A percentile compares a stretch with the other conserved stretches of the same genome.
These are phyloP conservation scores for Euphorbia peplus DNA, from an alignment of 345 rosid species.

Conservation along the genomic window DNA sequence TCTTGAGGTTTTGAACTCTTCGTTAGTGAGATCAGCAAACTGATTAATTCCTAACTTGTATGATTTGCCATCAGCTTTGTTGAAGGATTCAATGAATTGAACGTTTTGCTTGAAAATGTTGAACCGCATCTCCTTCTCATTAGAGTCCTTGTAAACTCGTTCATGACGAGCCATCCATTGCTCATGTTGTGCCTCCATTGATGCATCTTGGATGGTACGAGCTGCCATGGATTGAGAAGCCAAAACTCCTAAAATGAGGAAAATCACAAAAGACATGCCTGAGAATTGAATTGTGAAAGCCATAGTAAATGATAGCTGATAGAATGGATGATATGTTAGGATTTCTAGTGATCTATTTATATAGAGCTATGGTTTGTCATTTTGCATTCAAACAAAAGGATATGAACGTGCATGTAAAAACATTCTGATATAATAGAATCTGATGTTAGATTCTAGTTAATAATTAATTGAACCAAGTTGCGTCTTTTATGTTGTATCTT, in stretches of 20 bases:
- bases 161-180: slow-evolving; percentile 11
- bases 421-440: too few relatives aligned
- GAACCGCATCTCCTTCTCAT: slow-evolving; percentile 25
- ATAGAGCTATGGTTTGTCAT: too few relatives aligned
- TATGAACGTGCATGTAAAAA: too few relatives aligned
- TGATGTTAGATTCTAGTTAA: too few relatives aligned
- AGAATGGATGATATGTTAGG: neutral
- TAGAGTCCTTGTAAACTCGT: slow-evolving; percentile 11
- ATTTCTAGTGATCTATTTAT: too few relatives aligned
- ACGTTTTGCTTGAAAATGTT: slow-evolving; percentile 32
- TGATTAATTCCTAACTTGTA: slow-evolving; percentile 34
- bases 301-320: neutral
- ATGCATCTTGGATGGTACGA: slow-evolving; percentile 3
- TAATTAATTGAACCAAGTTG: too few relatives aligned
- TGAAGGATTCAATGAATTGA: slow-evolving; percentile 21
- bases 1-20: slow-evolving; percentile 38
- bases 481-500: too few relatives aligned
- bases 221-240: neutral
- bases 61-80: slow-evolving; percentile 21
- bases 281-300: neutral
- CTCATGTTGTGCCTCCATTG: neutral
- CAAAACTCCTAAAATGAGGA: slow-evolving; percentile 7
- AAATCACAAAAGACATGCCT: neutral
- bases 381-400: too few relatives aligned
- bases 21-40: slow-evolving; percentile 30